These are phyloP conservation scores for Apostasia ramifera DNA, from an alignment of 106 monocot species.

Conservation along the genomic window DNA sequence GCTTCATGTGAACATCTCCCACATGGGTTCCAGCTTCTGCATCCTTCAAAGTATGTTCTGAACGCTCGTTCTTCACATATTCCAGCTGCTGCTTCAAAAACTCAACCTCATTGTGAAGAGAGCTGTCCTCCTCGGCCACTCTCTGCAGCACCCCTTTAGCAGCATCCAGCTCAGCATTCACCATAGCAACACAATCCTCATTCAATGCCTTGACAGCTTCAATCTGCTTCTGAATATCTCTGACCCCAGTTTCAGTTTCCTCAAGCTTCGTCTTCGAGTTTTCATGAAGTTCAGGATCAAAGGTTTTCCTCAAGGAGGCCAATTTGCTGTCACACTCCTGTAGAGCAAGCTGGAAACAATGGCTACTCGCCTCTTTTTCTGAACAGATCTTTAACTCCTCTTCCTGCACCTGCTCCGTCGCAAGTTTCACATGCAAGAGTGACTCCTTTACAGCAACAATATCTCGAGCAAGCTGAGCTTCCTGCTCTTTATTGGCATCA, in stretches of 20 bases:
- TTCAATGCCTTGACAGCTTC: constrained; percentile 24
- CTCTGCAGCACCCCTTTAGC: constrained; percentile 47
- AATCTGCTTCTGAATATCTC: constrained; percentile 30
- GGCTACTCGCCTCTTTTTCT: constrained; percentile 33
- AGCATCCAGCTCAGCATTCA: constrained; percentile 39
- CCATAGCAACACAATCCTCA: constrained; percentile 23
- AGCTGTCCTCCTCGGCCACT: constrained; percentile 43
- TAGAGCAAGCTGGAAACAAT: constrained; percentile 23
- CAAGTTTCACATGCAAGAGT: constrained; percentile 39
- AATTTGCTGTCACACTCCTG: constrained; percentile 39
- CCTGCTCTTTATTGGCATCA: constrained; percentile 31
- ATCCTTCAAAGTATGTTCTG: constrained; percentile 45
- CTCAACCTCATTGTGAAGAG: constrained; percentile 28
- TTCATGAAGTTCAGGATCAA: constrained; percentile 24
- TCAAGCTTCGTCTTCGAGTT: constrained; percentile 33
- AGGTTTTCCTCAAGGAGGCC: constrained; percentile 35
- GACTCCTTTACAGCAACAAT: constrained; percentile 41
- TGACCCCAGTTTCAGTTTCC: constrained; percentile 26
- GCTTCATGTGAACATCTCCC: constrained; percentile 31
- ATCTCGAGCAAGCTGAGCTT: constrained; percentile 32
- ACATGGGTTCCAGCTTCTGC: constrained; percentile 34
- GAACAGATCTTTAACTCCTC: constrained; percentile 25
- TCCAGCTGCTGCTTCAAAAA: constrained; percentile 49
- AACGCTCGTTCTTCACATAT: constrained; percentile 41
- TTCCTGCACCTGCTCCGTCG: constrained; percentile 34